phyloP scores from a whole-genome alignment of 2,329 filamentous ascomycete genomes.

The Penicillium sp. region DNA sequence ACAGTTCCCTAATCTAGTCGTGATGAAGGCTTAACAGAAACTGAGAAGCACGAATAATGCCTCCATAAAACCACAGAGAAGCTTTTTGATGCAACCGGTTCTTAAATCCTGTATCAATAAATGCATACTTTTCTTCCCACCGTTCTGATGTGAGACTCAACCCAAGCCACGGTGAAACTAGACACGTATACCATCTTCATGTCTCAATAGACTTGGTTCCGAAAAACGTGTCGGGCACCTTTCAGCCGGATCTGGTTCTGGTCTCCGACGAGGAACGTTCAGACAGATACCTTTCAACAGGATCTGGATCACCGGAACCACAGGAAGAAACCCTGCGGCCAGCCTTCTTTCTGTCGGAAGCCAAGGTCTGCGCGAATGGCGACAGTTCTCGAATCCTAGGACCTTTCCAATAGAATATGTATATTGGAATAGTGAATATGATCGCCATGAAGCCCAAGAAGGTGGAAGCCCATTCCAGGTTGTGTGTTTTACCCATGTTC shows the following conservation, averaged over 20 bases:
- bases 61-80: neutral
- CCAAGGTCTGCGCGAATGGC: slow-evolving; percentile 62
- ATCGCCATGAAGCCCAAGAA: slow-evolving; percentile 61
- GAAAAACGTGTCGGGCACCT: slow-evolving; percentile 2
- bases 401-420: slow-evolving; percentile 64
- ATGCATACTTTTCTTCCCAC: neutral
- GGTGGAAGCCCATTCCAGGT: slow-evolving; percentile 56
- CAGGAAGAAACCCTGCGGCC: slow-evolving; percentile 24
- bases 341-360: slow-evolving; percentile 38
- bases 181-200: neutral
- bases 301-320: slow-evolving; percentile 24
- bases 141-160: neutral
- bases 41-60: neutral
- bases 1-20: neutral
- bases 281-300: slow-evolving; percentile 23
- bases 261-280: slow-evolving; percentile 1
- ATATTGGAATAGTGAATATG: slow-evolving; percentile 61
- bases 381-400: slow-evolving; percentile 57
- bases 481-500: slow-evolving; percentile 51
- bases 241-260: neutral
- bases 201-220: neutral
- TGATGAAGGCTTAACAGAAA: neutral
- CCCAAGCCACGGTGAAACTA: neutral
- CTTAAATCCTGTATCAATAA: neutral
- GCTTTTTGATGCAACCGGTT: neutral